A percentile compares a stretch with the other conserved stretches of the same genome.
Conservation (phyloP, 2,329 filamentous ascomycete species). For the Monosporascus sp. region DNA sequence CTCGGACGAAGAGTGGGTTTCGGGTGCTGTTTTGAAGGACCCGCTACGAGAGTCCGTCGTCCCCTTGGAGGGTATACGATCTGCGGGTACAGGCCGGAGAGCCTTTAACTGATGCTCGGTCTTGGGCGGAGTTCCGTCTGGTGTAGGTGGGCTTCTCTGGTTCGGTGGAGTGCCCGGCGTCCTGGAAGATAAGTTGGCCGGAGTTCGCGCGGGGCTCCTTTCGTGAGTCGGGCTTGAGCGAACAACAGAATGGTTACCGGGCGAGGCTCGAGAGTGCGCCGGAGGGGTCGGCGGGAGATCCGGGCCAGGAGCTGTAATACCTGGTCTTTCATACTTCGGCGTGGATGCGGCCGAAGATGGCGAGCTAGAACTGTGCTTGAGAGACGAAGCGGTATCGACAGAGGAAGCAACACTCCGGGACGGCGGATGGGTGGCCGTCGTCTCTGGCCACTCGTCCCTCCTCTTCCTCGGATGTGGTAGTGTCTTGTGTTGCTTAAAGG, state of each 20-base stretch:
- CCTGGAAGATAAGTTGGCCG: slow-evolving; percentile 32
- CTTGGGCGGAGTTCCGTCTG: slow-evolving; percentile 69
- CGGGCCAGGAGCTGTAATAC: slow-evolving; percentile 36
- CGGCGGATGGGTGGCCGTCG: slow-evolving; percentile 7
- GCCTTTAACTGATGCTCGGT: slow-evolving; percentile 36
- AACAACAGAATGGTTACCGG: slow-evolving; percentile 41
- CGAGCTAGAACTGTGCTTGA: slow-evolving; percentile 17
- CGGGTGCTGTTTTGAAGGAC: slow-evolving; percentile 67
- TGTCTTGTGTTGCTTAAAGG: slow-evolving; percentile 34
- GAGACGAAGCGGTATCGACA: slow-evolving; percentile 23
- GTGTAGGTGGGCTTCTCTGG: slow-evolving; percentile 65
- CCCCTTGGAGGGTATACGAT: slow-evolving; percentile 46
- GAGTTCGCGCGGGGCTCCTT: slow-evolving; percentile 33
- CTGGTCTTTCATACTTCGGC: slow-evolving; percentile 37
- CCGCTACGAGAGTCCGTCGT: slow-evolving; percentile 58
- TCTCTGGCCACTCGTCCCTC: slow-evolving; percentile 12
- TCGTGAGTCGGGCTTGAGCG: slow-evolving; percentile 37
- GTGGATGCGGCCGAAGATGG: slow-evolving; percentile 34
- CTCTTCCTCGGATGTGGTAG: slow-evolving; percentile 31
- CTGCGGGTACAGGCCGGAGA: slow-evolving; percentile 40
- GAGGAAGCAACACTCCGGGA: slow-evolving; percentile 17
- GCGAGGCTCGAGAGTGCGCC: slow-evolving; percentile 53
- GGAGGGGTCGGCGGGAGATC: slow-evolving; percentile 60
- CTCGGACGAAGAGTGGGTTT: slow-evolving; percentile 58
- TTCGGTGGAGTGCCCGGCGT: slow-evolving; percentile 57